Base-by-base conservation (phyloP, 345 rosid species). In the Salix koriyanagi region DNA sequence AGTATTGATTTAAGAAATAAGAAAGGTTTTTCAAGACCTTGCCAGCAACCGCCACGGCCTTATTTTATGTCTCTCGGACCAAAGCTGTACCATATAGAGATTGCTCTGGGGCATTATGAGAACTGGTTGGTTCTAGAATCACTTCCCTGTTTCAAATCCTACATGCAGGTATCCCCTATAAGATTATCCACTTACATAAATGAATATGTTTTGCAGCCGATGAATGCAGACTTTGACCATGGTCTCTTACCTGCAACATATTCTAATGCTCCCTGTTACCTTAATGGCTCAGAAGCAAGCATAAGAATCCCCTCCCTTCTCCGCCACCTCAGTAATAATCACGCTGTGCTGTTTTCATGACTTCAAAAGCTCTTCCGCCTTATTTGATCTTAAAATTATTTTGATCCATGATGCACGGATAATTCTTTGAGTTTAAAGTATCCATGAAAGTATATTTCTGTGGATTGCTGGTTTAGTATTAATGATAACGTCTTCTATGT, bases 111-210 rank as follows among this genome's bases (percentile, higher is more conserved):
- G 64, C 93, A 95, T 82, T 95, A 83, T 82, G 93, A 95, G 87
- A 88, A 84, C 52, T 93, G 97, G 99, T 85, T 88, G 2, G 88
- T 93, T 79, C 97, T 97, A 18, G 97, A 90, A 70, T 89, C 98
- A 61, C 92, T 93, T 77, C 80, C 94, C 44, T 75, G 68, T 79
- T 78, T 86, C 37, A 88, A 82, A 82, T 88, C 97, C 32, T 91
- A 91, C 87, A 89, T 91, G 97, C 85, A 88, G 96, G 99, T 95
- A 88, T 18, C 77, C 56, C 16, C 37, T 36, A 25, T 42, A 18
- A 50, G 56, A 65, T 21, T 30, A 30, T 39, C 15, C 28, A 11
- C 41, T 64, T 18, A 21, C 61, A 54, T 54, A 21, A 19, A 23
- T 8, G 61, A 54, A 21, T 12, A 54, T 54, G 12, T 21, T 54